phyloP scores from a whole-genome alignment of 2,329 filamentous ascomycete species.

The Colletotrichum orbiculare region DNA sequence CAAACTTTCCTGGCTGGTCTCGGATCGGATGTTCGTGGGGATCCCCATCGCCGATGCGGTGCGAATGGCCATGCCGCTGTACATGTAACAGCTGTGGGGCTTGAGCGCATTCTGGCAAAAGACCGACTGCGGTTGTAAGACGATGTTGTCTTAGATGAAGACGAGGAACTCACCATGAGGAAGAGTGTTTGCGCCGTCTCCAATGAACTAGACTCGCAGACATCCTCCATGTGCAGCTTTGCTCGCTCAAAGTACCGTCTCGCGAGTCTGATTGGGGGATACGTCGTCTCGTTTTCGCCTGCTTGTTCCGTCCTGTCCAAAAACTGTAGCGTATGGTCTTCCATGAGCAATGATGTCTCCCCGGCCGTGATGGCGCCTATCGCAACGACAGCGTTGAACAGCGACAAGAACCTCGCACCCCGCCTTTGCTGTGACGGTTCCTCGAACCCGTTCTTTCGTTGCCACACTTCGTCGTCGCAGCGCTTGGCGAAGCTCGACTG shows the following conservation, averaged over 20 bases:
- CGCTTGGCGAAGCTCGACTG: constrained; percentile 32
- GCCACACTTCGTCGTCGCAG: constrained; percentile 37
- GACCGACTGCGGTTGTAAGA: constrained; percentile 36
- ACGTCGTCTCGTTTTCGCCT: constrained; percentile 27
- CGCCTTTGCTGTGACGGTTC: constrained; percentile 11
- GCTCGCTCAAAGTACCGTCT: constrained; percentile 37
- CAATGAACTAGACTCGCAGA: constrained; percentile 37
- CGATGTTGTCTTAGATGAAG: neutral
- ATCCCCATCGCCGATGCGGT: constrained; percentile 48
- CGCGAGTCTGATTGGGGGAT: constrained; percentile 34
- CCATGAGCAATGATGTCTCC: constrained; percentile 36
- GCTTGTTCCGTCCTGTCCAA: constrained; percentile 27
- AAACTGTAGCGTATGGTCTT: constrained; percentile 32
- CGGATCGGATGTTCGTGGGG: constrained; percentile 38
- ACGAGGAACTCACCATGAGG: constrained; percentile 32
- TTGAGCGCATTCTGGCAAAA: constrained; percentile 48
- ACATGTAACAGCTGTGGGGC: constrained; percentile 49
- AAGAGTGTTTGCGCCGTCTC: constrained; percentile 37
- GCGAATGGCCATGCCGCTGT: constrained; percentile 48
- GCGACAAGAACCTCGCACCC: constrained; percentile 30
- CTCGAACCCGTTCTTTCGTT: constrained; percentile 6
- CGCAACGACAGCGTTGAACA: constrained; percentile 34
- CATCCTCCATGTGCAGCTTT: constrained; percentile 33
- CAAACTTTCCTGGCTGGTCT: constrained; percentile 33
- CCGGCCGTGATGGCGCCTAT: constrained; percentile 37